Percentiles rank a stretch among this genome's conserved stretches.
Evolutionary conservation across 768 basidiomycete genomes (phyloP).

Genomic region (Exidia glandulosa): DNA sequence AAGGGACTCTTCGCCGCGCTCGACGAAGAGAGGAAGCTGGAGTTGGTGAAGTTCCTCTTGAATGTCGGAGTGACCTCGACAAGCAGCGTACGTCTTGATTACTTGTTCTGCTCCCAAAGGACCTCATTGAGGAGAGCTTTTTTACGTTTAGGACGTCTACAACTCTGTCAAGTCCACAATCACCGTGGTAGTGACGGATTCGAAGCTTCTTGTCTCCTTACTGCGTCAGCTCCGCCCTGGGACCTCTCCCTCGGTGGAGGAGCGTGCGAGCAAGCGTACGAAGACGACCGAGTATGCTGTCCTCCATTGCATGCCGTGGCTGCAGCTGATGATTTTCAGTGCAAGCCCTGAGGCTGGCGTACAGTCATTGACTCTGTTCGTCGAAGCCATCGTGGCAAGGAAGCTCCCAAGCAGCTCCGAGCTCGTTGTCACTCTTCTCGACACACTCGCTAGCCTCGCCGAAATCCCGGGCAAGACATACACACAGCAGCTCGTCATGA

Average conservation of each 20-base stretch:
- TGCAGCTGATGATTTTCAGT: background rate
- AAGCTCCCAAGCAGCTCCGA: slow-evolving; percentile 58
- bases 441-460: slow-evolving; percentile 55
- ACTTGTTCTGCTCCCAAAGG: background rate
- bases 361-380: slow-evolving; percentile 43
- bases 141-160: slow-evolving; percentile 27
- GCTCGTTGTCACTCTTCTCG: slow-evolving; percentile 60
- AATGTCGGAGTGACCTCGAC: slow-evolving; percentile 36
- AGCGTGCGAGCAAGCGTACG: slow-evolving; percentile 52
- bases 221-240: slow-evolving; percentile 35
- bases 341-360: slow-evolving; percentile 30
- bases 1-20: slow-evolving; percentile 47
- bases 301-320: background rate
- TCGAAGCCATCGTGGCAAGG: slow-evolving; percentile 60
- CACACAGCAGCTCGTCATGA: slow-evolving; percentile 74
- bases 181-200: slow-evolving; percentile 36
- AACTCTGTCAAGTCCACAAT: slow-evolving; percentile 36
- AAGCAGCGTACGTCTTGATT: slow-evolving; percentile 13
- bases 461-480: slow-evolving; percentile 61
- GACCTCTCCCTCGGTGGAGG: slow-evolving; percentile 12
- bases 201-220: slow-evolving; percentile 40
- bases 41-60: slow-evolving; percentile 47
- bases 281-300: slow-evolving; percentile 45
- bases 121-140: too few species aligned
- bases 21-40: slow-evolving; percentile 38